These are phyloP conservation scores for Pseudognaphalium luteoalbum DNA, from an alignment of 129 eudicot species.

Conservation along the genomic window DNA sequence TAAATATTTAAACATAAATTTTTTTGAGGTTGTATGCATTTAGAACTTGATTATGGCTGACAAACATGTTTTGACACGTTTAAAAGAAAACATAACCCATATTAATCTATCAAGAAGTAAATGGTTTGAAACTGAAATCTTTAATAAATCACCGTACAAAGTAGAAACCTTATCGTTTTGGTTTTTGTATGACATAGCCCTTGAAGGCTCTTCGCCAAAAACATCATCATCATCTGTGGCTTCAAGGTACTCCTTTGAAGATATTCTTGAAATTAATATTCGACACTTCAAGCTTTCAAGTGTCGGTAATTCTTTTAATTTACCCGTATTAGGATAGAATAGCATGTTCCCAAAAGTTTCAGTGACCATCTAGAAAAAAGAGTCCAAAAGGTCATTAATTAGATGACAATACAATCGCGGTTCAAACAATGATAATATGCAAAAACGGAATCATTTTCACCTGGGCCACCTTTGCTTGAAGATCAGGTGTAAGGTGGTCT, in stretches of 20 bases:
- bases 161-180: constrained; percentile 42
- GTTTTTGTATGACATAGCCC: constrained; percentile 40
- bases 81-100: background rate
- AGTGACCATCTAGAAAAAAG: constrained; percentile 58
- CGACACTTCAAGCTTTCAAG: constrained; percentile 69
- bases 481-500: constrained; percentile 82
- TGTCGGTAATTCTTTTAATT: constrained; percentile 51
- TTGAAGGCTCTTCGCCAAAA: constrained; percentile 62
- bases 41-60: background rate
- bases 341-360: constrained; percentile 73
- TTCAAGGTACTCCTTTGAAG: constrained; percentile 88
- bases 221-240: constrained; percentile 63
- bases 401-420: background rate
- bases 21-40: background rate
- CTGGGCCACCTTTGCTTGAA: constrained; percentile 92
- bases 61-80: background rate
- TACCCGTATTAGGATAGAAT: constrained; percentile 52
- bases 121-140: background rate
- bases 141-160: background rate
- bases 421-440: background rate
- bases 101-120: background rate
- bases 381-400: background rate
- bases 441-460: constrained; percentile 28
- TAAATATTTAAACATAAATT: background rate
- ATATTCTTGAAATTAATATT: constrained; percentile 74